Base-by-base conservation (phyloP, 441 rosid species). In the Erodium moschatum region DNA sequence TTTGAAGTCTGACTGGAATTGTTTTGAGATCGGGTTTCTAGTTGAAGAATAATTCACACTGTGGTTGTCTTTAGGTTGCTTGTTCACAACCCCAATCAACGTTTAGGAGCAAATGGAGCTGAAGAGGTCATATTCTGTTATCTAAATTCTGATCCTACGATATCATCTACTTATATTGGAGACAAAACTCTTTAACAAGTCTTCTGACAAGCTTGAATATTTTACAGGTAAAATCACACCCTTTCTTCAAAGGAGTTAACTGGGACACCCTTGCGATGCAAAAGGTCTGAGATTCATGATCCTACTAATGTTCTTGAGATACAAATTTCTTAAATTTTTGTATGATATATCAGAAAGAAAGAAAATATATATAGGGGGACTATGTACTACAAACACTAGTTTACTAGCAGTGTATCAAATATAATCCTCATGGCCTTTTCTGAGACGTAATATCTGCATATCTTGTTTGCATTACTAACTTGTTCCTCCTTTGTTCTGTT, bases 211-310 rank as follows among this genome's bases (percentile, higher is more conserved):
- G 0, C 48, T 58, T 62, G 33, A 69, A 40, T 64, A 69, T 19
- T 73, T 76, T 83, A 63, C 78, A 90, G 96, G 96, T 90, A 24
- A 90, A 88, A 76, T 75, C 82, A 15, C 89, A 86, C 80, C 80
- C 84, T 12, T 90, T 90, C 67, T 88, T 90, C 74, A 70, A 42
- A 66, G 92, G 94, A 77, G 82, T 90, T 65, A 86, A 86, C 73
- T 90, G 96, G 94, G 89, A 84, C 70, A 86, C 75, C 75, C 86
- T 90, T 72, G 83, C 90, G 40, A 67, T 82, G 81, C 94, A 86
- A 74, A 86, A 90, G 87, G 96, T 90, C 70, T 61, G 68, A 33
- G 62, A 64, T 44, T 12, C 11, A 20, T 58, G 4, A 18, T n/a
- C 0, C 6, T 66, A 24, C 54, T 11, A 38, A 58, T 62, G 33